Base-by-base conservation (phyloP, 805 yeast species). In the Yamadazyma akitaensis region DNA sequence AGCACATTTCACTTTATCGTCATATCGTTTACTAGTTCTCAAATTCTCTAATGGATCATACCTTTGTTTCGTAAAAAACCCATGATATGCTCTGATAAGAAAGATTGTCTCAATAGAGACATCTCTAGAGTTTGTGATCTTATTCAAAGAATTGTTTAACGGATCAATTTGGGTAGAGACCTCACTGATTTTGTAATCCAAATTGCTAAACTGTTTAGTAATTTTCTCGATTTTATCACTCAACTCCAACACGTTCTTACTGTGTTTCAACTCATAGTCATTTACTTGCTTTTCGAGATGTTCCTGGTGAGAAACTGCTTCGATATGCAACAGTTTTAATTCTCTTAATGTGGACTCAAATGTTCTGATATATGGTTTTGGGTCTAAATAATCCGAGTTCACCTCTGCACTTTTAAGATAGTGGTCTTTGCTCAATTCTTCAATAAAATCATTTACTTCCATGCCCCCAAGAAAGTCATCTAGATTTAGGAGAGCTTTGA, bases 341-440 rank as follows among this genome's bases (percentile, higher is more conserved):
- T 88, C 92, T 39, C 81, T 75, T 38, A 90, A 69, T 2, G 94
- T 88, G 1, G 91, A 81, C 61, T 92, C 97, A 63, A 94, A 91
- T 0, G 96, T 88, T 54, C 97, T 79, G 40, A 92, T 92, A 61
- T 88, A 94, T 1, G 98, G 98, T 58, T 88, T 89, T 1, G 98
- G 97, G 59, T 94, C 97, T 45, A 89, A 65, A 58, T 75, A 76
- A 42, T 78, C 80, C 28, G 77, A 70, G 47, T 77, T 75, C 25
- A 74, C 79, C 50, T 75, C 79, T 7, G 76, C 75, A 11, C 73
- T 77, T 48, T 75, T 73, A 25, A 71, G 55, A 13, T 78, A 71
- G 53, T 85, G 87, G 57, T 83, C 85, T 58, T 81, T 81, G 51
- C 91, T 80, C 53, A 91, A 69, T 57, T 81, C 85, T 60, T 90